Evolutionary conservation across 257 asterid genomes (phyloP), one percentile per base, ranked within the genome.

Genomic region (Salvia miltiorrhiza): DNA sequence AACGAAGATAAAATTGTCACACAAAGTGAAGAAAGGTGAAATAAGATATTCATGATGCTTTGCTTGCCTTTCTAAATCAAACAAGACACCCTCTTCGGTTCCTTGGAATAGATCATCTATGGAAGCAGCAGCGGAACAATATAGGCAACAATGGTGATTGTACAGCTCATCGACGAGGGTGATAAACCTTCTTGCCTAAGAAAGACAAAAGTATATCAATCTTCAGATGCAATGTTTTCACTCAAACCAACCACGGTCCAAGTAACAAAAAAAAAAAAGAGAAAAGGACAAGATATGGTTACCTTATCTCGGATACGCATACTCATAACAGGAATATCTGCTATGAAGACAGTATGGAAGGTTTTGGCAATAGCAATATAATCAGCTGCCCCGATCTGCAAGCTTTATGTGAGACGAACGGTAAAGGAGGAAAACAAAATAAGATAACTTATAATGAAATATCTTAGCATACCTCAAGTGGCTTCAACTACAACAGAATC

Each of bases 291-390:
- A 43, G 55, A 9, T 43, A 16, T 53, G 61, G 14, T 48, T 83
- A 90, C 99, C 99, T 93, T 93, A 79, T 93, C 99, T 69, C 99
- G 89, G 65, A 93, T 93, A 53, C 95, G 87, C 99, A 93, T 93
- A 65, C 97, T 93, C 99, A 93, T 90, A 48, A 74, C 78, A 28
- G 99, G 99, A 78, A 93, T 87, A 79, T 88, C 88, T 65, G 95
- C 69, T 65, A 93, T 83, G 84, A 93, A 93, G 74, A 93, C 83
- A 2, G 96, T 90, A 86, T 93, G 99, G 78, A 77, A 93, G 59
- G 70, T 78, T 80, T 85, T 87, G 60, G 97, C 93, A 65, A 93
- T 73, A 53, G 99, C 91, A 63, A 93, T 93, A 73, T 90, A 93
- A 82, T 93, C 99, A 62, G 99, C 97, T 32, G 99, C 99, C 66